Evolutionary conservation across 139 green algal genomes (phyloP), one percentile per base, ranked within the genome.

Genomic region (Desmodesmus armatus): DNA sequence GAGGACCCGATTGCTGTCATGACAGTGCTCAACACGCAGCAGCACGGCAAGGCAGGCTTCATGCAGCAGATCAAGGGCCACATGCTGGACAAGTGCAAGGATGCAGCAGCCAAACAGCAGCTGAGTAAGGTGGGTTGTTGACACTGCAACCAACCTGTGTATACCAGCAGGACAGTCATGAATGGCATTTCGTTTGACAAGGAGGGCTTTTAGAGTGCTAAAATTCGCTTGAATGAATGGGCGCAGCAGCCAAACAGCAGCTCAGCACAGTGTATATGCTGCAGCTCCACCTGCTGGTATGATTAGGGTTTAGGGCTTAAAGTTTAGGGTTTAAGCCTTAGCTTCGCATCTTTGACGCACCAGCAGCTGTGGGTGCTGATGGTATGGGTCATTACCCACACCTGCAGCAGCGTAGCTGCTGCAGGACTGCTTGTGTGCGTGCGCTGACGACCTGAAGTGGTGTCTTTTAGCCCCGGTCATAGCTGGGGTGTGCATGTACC

Each of bases 1-100:
- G 94, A 95, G 5, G 94, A 96, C 83, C 93, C 95, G 53, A 94
- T 98, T 37, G 96, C 93, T 3, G 65, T 98, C 3, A 85, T 94
- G 41, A 95, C 92, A 1, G 92, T 91, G 27, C 87, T 98, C 25
- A 94, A 90, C 78, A 88, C 94, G 41, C 19, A 75, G 25, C 74
- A 58, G 5, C 86, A 96, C 73, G 33, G 70, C 31, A 65, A 82
- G 21, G 33, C 86, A n/a, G 29, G 71, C 3, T 95, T 88, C 58
- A 82, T 95, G 58, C 63, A 74, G 11, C 86, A 98, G 70, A 73
- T 98, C 21, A 65, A 51, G 15, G 47, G 82, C 3, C 98, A 93
- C 82, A 35, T 98, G 37, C 43, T 85, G 27, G 31, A 15, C 27
- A 87, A 91, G 11, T 92, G 88, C 78, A 60, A 53, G 31, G 62